Conservation (phyloP, 768 basidiomycete genomes). For the Clathrus columnatus region DNA sequence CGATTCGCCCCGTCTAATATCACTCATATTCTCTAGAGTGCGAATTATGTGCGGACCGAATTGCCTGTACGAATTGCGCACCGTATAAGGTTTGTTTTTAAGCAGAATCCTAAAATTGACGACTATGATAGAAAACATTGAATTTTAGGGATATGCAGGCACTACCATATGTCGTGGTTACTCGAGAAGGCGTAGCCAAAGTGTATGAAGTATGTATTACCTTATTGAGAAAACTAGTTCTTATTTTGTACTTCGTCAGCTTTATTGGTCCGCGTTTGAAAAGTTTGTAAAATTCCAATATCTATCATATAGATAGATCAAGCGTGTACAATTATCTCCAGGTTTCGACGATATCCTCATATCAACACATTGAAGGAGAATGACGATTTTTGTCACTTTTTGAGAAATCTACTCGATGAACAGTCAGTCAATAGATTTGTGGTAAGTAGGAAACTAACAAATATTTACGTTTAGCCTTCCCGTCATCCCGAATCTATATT, state of each 20-base stretch:
- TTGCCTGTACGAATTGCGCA: conserved; percentile 84
- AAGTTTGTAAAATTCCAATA: conserved; percentile 36
- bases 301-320: background rate
- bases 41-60: conserved; percentile 86
- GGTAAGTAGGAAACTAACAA: conserved; percentile 1
- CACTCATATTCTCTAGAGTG: conserved; percentile 43
- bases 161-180: conserved; percentile 80
- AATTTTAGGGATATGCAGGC: conserved; percentile 63
- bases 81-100: conserved; percentile 36
- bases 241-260: conserved; percentile 29
- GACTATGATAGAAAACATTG: no score
- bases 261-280: conserved; percentile 84
- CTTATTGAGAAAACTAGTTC: background rate
- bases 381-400: conserved; percentile 65
- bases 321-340: conserved; percentile 22
- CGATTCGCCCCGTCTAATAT: background rate
- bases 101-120: background rate
- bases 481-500: conserved; percentile 72
- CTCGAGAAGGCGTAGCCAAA: conserved; percentile 70
- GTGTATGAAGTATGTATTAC: conserved; percentile 65
- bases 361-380: conserved; percentile 71
- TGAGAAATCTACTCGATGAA: conserved; percentile 54
- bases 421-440: conserved; percentile 46
- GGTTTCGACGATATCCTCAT: conserved; percentile 65
- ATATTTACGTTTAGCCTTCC: conserved; percentile 42